These are phyloP conservation scores for Medicago ruthenica DNA, from an alignment of 306 rosid genomes.

Conservation along the genomic window DNA sequence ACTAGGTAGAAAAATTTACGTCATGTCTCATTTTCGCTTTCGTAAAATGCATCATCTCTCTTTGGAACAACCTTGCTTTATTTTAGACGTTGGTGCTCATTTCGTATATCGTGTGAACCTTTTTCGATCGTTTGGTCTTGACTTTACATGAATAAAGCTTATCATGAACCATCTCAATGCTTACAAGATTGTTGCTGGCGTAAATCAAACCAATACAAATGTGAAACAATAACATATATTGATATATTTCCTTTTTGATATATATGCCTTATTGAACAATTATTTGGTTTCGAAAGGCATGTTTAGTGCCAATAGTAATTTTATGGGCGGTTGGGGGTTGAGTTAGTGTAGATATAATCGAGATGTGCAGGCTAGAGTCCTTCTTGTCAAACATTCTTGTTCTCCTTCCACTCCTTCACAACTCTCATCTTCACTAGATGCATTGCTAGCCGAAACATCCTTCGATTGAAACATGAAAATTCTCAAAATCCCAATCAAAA, in stretches of 20 bases:
- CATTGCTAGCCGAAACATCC: constrained; percentile 34
- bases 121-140: too few species aligned
- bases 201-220: background rate
- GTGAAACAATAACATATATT: background rate
- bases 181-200: too few species aligned
- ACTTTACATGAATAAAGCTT: too few species aligned
- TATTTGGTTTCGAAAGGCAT: background rate
- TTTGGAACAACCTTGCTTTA: too few species aligned
- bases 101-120: too few species aligned
- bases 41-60: too few species aligned
- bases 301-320: background rate
- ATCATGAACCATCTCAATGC: too few species aligned
- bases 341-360: constrained; percentile 70
- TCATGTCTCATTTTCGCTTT: background rate
- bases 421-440: constrained; percentile 35
- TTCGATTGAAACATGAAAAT: constrained; percentile 30
- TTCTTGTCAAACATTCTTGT: constrained; percentile 72
- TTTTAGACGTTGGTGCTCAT: too few species aligned
- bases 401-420: constrained; percentile 52
- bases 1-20: too few species aligned
- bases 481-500: constrained; percentile 14
- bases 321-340: background rate
- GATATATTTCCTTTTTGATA: background rate
- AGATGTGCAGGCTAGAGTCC: constrained; percentile 65
- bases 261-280: background rate